Percentiles rank a stretch among this genome's conserved stretches.
phyloP scores from a whole-genome alignment of 1,284 basidiomycete genomes.

The Pascua guehoae region DNA sequence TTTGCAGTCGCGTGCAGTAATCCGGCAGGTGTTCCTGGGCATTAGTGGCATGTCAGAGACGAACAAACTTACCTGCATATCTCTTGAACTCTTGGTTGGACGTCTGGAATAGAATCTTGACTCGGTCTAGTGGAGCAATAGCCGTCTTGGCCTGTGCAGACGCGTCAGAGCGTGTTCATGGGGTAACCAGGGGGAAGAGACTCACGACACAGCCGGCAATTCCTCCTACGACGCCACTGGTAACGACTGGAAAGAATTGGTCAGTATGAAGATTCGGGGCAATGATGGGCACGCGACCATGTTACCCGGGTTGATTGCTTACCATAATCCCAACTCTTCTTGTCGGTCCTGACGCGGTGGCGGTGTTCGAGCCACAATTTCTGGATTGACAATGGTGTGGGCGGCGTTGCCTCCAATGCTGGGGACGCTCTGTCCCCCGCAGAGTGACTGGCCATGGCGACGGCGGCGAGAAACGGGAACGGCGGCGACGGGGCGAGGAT shows the following conservation, averaged over 20 bases:
- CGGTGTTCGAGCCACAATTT: slow-evolving; percentile 45
- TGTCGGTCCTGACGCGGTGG: slow-evolving; percentile 60
- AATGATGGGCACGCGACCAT: slow-evolving; percentile 1
- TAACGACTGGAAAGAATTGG: slow-evolving; percentile 35
- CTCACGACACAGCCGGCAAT: slow-evolving; percentile 88
- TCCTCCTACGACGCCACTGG: slow-evolving; percentile 76
- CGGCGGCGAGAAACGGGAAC: neutral
- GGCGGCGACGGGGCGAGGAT: neutral
- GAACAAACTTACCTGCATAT: slow-evolving; percentile 68
- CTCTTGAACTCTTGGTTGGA: slow-evolving; percentile 92
- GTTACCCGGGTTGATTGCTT: slow-evolving; percentile 8
- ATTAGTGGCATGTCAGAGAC: neutral
- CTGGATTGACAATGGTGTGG: neutral
- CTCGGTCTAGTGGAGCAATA: slow-evolving; percentile 93
- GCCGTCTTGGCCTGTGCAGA: slow-evolving; percentile 82
- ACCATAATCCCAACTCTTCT: slow-evolving; percentile 67
- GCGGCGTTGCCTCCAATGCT: slow-evolving; percentile 8
- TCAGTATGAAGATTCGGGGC: neutral
- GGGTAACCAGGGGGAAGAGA: slow-evolving; percentile 22
- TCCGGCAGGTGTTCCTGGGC: slow-evolving; percentile 50
- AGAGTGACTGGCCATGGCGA: slow-evolving; percentile 13
- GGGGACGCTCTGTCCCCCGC: slow-evolving; percentile 18
- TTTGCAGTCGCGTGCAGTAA: slow-evolving; percentile 73
- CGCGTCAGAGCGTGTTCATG: neutral
- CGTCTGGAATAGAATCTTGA: slow-evolving; percentile 98